Base-by-base conservation (phyloP, 805 yeast species). In the Cyberlindnera galapagoensis region DNA sequence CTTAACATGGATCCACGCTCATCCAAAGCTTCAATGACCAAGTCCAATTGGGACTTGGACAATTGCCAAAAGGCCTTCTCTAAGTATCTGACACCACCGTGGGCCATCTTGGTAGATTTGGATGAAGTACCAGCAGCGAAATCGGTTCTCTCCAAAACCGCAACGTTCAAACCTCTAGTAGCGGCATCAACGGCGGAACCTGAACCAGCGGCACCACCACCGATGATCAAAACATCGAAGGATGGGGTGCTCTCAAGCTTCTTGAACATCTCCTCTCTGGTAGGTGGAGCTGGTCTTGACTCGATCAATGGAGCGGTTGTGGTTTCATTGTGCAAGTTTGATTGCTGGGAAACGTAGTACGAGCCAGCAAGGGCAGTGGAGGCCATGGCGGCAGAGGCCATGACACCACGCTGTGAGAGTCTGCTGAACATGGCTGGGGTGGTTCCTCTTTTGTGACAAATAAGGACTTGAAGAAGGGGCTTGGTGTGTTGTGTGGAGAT, bases 171-270 rank as follows among this genome's bases (percentile, higher is more conserved):
- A 29, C 97, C 97, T 59, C 97, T 72, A 26, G 94, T 73, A 18
- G 80, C 73, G 22, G 96, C 96, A 60, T 88, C 97, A 26, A 88
- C 65, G 1, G 96, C 97, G 29, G 85, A 74, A 39, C 97, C 97
- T 5, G 95, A 66, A 42, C 97, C 97, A 11, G 92, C 80, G 24
- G 97, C 97, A 55, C 97, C 97, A 46, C 96, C 97, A 40, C 97
- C 97, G 46, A 90, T 77, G 46, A 88, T 69, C 43, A 88, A 61
- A n/a, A 88, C 71, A 55, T 90, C 97, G 51, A 72, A 78, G 52
- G 79, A 70, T 33, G 71, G 58, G 28, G 64, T 51, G 37, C 69
- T 46, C 54, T 68, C 63, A 37, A 79, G 54, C 38, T 67, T 68
- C 5, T 64, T 50, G 31, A 80, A 42, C 38, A 79, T 54, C 28